Base-by-base conservation (phyloP, 495 filamentous ascomycete genomes). In the Talaromyces trachyspermus region DNA sequence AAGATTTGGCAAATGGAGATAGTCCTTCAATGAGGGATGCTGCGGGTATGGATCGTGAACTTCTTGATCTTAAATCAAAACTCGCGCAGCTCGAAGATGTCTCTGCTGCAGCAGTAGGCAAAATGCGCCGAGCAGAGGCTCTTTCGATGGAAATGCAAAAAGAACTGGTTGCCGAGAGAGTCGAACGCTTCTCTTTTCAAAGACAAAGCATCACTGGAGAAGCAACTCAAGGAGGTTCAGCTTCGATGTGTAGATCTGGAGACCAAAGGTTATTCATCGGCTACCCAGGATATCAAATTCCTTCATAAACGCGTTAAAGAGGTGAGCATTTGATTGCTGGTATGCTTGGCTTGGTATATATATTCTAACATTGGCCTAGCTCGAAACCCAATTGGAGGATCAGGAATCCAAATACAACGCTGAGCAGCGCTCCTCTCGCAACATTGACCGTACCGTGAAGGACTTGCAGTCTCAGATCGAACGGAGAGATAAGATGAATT, bases 121-220 rank as follows among this genome's bases (percentile, higher is more conserved):
- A 97, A 72, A 98, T 98, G 92, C 78, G 92, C n/a, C 83, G 91
- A 10, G 89, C 94, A 0, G 92, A 98, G 58, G 88, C 88, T 29
- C 70, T 98, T 12, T 81, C 81, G 1, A 79, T 80, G 14, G 94
- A 98, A 66, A 84, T 92, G 49, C 90, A 97, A 60, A 95, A 94
- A 65, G 92, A 98, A 57, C 86, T 97, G 36, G 83, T 83, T n/a
- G 81, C 79, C 11, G 92, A 96, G 61, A 79, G 92, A 14, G 94
- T 74, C 75, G 33, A 91, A 84, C 54, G 82, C 83, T 11, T 80
- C 83, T 49, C 75, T 98, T 37, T 85, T 92, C 70, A 95, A 91
- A 64, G 88, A 97, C 47, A 98, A 95, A 65, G 86, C 88, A 1
- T 77, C 76, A 0, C 66, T 98, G 33, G 94, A 97, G 68, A 97